Percentiles rank a stretch among this genome's conserved stretches.
Conservation (phyloP, 2,329 filamentous ascomycete genomes). For the Ceratocystis variospora region DNA sequence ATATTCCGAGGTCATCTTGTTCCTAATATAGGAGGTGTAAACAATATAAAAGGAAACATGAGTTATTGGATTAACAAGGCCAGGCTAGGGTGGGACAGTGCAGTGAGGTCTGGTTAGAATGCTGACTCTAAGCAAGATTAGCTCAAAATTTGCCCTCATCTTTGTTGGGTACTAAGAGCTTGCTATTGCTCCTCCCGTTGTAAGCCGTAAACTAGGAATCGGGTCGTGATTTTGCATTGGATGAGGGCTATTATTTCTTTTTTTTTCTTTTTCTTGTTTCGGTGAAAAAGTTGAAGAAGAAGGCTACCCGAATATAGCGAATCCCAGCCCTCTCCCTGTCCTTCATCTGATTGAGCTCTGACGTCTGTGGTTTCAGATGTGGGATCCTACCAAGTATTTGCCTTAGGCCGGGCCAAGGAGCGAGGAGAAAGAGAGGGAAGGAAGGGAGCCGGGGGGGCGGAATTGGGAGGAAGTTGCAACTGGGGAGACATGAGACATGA, state of each 20-base stretch:
- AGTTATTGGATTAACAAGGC: too few species aligned
- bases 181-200: background rate
- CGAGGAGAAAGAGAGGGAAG: background rate
- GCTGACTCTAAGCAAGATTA: background rate
- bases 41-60: too few species aligned
- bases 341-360: slow-evolving; percentile 6
- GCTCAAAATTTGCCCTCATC: background rate
- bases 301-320: background rate
- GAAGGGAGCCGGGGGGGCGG: background rate
- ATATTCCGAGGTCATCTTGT: background rate
- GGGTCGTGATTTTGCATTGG: background rate
- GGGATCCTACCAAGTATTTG: background rate
- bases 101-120: background rate
- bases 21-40: background rate
- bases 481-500: background rate
- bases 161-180: background rate
- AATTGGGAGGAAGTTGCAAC: background rate
- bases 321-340: background rate
- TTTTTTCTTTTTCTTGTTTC: background rate
- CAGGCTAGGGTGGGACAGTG: too few species aligned
- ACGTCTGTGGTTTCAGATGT: slow-evolving; percentile 1
- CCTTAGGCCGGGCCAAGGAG: background rate
- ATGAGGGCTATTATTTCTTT: background rate
- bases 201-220: background rate
- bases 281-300: background rate